Evolutionary conservation across 1,284 basidiomycete genomes (phyloP).

Genomic region (Malassezia restricta): DNA sequence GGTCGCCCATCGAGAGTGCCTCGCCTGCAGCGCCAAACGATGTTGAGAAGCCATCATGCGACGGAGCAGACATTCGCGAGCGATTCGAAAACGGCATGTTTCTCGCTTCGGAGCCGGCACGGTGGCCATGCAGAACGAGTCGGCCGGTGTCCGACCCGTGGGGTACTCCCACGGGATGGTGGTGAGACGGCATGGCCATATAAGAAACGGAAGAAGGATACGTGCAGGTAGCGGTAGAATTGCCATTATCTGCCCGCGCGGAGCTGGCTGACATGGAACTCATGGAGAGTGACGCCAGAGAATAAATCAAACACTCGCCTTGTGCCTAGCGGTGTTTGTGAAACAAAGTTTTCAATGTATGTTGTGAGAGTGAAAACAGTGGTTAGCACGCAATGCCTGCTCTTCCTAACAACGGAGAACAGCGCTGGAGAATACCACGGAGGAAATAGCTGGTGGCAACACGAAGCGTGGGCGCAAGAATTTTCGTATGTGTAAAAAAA

Average conservation of each 20-base stretch:
- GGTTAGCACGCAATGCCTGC: no score
- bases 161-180: background rate
- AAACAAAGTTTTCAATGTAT: background rate
- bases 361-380: no score
- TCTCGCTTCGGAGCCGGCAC: background rate
- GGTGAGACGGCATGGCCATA: background rate
- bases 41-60: constrained; percentile 19
- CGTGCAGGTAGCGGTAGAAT: constrained; percentile 11
- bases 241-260: constrained; percentile 6
- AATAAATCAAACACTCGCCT: constrained; percentile 7
- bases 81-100: background rate
- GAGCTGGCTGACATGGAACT: constrained; percentile 11
- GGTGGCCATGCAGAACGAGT: constrained; percentile 8
- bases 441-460: no score
- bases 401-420: no score
- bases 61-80: background rate
- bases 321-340: constrained; percentile 12
- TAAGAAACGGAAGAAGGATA: background rate
- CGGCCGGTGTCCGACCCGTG: constrained; percentile 5
- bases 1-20: constrained; percentile 18
- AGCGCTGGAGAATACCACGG: no score
- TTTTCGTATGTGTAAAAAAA: no score
- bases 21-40: constrained; percentile 42
- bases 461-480: no score
- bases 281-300: background rate